These are phyloP conservation scores for Veloporphyrellus conicus DNA, from an alignment of 1,284 basidiomycete genomes.

Conservation along the genomic window DNA sequence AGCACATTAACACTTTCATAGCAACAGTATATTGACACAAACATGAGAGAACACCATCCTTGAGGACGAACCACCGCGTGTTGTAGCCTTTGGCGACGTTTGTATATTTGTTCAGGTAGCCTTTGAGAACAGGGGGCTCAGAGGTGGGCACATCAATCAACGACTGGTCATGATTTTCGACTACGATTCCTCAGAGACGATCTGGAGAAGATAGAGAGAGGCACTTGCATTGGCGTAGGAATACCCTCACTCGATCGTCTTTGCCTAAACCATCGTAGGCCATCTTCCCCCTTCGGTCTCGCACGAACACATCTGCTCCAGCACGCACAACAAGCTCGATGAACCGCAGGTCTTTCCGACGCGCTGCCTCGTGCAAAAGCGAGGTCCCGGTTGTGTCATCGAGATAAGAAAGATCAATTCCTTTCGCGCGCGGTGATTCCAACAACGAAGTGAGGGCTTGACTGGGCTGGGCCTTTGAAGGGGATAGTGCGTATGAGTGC, in stretches of 20 bases:
- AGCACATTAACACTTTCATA: conserved; percentile 4
- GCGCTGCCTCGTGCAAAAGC: conserved; percentile 84
- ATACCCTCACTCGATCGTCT: conserved; percentile 80
- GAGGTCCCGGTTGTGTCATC: conserved; percentile 78
- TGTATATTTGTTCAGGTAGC: conserved; percentile 86
- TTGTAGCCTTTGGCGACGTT: conserved; percentile 90
- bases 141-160: conserved; percentile 48
- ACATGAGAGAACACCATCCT: conserved; percentile 83
- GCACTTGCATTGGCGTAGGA: conserved; percentile 75
- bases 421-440: conserved; percentile 57
- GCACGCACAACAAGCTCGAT: conserved; percentile 81
- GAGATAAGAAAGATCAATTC: conserved; percentile 65
- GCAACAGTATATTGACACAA: conserved; percentile 28
- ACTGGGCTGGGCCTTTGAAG: conserved; percentile 40
- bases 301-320: conserved; percentile 87
- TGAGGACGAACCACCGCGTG: conserved; percentile 91
- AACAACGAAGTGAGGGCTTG: conserved; percentile 53
- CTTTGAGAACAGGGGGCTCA: conserved; percentile 67
- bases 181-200: conserved; percentile 36
- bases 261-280: conserved; percentile 69
- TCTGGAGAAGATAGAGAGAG: background rate
- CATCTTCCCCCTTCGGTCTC: conserved; percentile 75
- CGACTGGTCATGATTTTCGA: conserved; percentile 74
- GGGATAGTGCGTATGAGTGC: conserved; percentile 68
- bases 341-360: conserved; percentile 74